Conservation (phyloP, 192 early-diverging fungal genomes). For the Coemansia aciculifera region DNA sequence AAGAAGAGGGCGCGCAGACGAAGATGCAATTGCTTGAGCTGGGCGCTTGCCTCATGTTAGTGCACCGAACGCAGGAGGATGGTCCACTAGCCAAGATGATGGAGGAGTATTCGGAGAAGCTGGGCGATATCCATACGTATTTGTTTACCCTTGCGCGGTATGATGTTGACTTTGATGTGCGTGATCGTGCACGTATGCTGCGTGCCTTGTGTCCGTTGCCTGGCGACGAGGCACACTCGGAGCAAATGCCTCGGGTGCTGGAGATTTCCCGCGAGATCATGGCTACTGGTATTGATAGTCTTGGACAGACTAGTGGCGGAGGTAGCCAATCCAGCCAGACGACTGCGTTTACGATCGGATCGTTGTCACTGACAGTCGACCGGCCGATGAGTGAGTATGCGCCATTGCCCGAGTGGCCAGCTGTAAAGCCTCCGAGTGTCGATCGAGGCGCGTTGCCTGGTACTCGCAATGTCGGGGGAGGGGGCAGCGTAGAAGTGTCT, state of each 20-base stretch:
- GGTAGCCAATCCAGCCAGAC: neutral
- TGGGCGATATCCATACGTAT: conserved; percentile 64
- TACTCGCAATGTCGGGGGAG: conserved; percentile 5
- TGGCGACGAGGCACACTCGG: conserved; percentile 30
- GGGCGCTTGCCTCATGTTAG: conserved; percentile 47
- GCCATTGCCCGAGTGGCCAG: conserved; percentile 79
- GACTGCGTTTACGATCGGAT: conserved; percentile 61
- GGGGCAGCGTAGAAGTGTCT: neutral
- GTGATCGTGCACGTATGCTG: conserved; percentile 82
- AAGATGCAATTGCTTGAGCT: conserved; percentile 86
- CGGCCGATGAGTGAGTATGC: conserved; percentile 68
- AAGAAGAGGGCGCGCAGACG: conserved; percentile 61
- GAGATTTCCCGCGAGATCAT: conserved; percentile 23
- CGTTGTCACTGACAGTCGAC: conserved; percentile 65
- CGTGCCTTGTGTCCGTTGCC: conserved; percentile 34
- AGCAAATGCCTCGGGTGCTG: conserved; percentile 20
- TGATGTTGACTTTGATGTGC: conserved; percentile 84
- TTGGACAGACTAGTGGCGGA: neutral
- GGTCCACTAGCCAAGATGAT: conserved; percentile 11
- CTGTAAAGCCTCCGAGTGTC: neutral
- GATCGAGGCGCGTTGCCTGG: neutral
- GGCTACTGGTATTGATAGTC: neutral
- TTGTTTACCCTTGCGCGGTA: conserved; percentile 85
- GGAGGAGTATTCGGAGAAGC: conserved; percentile 3
- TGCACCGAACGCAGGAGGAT: neutral